Conservation (phyloP, 768 basidiomycete genomes). For the Tylopilus felleus region DNA sequence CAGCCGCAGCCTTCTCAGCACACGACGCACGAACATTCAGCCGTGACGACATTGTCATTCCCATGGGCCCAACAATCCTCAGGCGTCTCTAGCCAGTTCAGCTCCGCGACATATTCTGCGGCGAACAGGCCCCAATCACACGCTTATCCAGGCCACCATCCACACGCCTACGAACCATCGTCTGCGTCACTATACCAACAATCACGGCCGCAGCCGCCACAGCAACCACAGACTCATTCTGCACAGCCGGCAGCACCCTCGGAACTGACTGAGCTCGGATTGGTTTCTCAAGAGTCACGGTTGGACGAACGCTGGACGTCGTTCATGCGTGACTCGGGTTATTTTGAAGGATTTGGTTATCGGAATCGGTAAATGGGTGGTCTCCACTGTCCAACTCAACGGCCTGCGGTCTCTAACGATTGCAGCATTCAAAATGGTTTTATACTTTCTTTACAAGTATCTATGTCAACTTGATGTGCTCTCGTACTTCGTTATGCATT, state of each 20-base stretch:
- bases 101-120: slow-evolving; percentile 10
- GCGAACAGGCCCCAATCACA: slow-evolving; percentile 8
- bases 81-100: slow-evolving; percentile 1
- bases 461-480: background rate
- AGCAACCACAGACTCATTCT: slow-evolving; percentile 4
- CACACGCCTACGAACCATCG: slow-evolving; percentile 18
- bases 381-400: background rate
- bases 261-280: slow-evolving; percentile 57
- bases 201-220: slow-evolving; percentile 1
- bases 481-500: background rate
- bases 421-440: background rate
- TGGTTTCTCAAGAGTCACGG: slow-evolving; percentile 53
- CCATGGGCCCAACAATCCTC: slow-evolving; percentile 15
- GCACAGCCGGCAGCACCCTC: slow-evolving; percentile 24
- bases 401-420: background rate
- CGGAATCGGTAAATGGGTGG: slow-evolving; percentile 15
- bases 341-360: slow-evolving; percentile 36
- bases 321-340: slow-evolving; percentile 58
- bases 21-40: slow-evolving; percentile 16
- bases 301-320: slow-evolving; percentile 58
- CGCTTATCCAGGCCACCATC: slow-evolving; percentile 12
- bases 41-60: slow-evolving; percentile 13
- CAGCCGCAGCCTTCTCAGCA: slow-evolving; percentile 10
- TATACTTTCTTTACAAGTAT: background rate
- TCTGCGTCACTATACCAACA: slow-evolving; percentile 3